A percentile compares a stretch with the other conserved stretches of the same genome.
Evolutionary conservation across 768 basidiomycete genomes (phyloP).

Genomic region (Aureoboletus auriporus): DNA sequence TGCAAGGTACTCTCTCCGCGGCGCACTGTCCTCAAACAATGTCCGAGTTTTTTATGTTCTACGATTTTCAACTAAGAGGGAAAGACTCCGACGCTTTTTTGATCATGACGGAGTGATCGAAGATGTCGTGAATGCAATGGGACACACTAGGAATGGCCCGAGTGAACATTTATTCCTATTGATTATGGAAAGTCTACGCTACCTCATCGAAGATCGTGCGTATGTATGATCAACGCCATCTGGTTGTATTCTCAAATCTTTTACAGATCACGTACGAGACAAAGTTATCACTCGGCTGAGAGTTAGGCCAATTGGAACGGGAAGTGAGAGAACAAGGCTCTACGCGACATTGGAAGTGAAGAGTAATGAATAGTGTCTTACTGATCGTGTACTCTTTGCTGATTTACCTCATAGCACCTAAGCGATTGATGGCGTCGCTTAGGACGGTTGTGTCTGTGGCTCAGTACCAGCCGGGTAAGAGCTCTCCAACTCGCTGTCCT

Average conservation of each 20-base stretch:
- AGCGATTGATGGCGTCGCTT: not conserved
- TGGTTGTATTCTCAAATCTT: not conserved
- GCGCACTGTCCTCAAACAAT: not conserved
- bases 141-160: not conserved
- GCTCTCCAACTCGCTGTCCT: not conserved
- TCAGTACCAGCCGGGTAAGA: not conserved
- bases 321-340: not conserved
- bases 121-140: not conserved
- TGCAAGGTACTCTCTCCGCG: not conserved
- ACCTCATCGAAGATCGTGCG: conserved; percentile 1
- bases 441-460: conserved; percentile 1
- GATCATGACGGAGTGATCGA: not conserved
- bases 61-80: not conserved
- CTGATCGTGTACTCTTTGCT: not conserved
- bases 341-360: not conserved
- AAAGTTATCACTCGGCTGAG: not conserved
- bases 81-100: not conserved
- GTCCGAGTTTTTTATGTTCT: not conserved
- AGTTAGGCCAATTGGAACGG: not conserved
- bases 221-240: not conserved
- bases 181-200: not conserved
- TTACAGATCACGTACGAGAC: not conserved
- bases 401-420: not conserved
- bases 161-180: not conserved
- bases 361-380: not conserved